A percentile compares a stretch with the other conserved stretches of the same genome.
These are phyloP conservation scores for Cichorium intybus DNA, from an alignment of 140 eudicot genomes.

Conservation along the genomic window DNA sequence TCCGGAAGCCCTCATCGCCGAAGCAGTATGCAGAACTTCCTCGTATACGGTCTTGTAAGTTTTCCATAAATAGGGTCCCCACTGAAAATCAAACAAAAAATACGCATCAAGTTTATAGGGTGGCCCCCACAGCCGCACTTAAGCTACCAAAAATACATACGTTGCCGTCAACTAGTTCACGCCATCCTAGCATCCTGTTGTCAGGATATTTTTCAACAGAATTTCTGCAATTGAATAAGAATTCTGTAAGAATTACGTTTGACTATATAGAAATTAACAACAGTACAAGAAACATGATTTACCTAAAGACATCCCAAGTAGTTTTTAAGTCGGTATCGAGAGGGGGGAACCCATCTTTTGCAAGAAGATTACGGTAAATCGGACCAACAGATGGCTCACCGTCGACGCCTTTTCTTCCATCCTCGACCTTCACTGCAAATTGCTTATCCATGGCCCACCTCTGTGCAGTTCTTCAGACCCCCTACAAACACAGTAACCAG, in stretches of 20 bases:
- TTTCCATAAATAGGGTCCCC: slow-evolving; percentile 93
- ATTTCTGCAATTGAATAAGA: slow-evolving; percentile 33
- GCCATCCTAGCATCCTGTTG: slow-evolving; percentile 94
- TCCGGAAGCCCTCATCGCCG: slow-evolving; percentile 76
- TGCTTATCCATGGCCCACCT: slow-evolving; percentile 35
- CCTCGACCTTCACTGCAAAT: slow-evolving; percentile 74
- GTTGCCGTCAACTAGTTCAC: slow-evolving; percentile 63
- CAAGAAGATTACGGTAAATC: slow-evolving; percentile 58
- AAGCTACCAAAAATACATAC: slow-evolving; percentile 32
- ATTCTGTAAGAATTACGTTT: neutral
- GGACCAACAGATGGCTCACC: slow-evolving; percentile 92
- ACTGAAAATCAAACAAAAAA: slow-evolving; percentile 34
- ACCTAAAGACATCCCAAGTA: slow-evolving; percentile 90
- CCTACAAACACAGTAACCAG: neutral
- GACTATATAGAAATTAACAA: neutral
- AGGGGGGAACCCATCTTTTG: slow-evolving; percentile 78
- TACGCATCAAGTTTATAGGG: neutral
- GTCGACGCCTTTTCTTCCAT: slow-evolving; percentile 63
- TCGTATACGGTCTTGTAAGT: slow-evolving; percentile 74
- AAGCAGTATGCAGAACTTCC: slow-evolving; percentile 62
- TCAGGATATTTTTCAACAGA: slow-evolving; percentile 67
- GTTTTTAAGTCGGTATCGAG: slow-evolving; percentile 52
- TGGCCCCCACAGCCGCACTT: neutral
- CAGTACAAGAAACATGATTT: neutral
- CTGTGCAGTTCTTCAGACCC: slow-evolving; percentile 4